Evolutionary conservation across 345 rosid genomes (phyloP).

Genomic region (Mangifera indica): DNA sequence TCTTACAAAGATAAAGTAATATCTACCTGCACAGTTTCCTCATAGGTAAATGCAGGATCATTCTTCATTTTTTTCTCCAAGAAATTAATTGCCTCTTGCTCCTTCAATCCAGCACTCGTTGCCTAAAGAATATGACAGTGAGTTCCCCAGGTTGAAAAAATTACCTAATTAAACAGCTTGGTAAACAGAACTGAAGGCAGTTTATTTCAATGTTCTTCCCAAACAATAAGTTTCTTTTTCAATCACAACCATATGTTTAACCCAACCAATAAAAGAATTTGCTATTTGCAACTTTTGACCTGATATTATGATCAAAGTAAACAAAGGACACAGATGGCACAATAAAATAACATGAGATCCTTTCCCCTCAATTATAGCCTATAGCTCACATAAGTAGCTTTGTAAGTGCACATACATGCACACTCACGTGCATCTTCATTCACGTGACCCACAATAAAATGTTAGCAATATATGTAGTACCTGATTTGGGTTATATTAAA

Average conservation of each 20-base stretch:
- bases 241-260: not conserved
- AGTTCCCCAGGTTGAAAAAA: not conserved
- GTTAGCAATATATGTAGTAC: not conserved
- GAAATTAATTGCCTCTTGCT: conserved; percentile 98
- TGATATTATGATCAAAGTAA: not conserved
- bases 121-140: conserved; percentile 52
- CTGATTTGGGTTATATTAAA: not conserved
- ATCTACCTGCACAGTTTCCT: conserved; percentile 93
- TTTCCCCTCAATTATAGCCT: not conserved
- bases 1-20: conserved; percentile 5
- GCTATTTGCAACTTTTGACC: not conserved
- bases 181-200: not conserved
- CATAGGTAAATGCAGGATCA: conserved; percentile 76
- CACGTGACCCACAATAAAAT: not conserved
- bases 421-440: not conserved
- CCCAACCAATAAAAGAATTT: not conserved
- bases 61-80: conserved; percentile 99
- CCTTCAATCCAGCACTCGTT: conserved; percentile 96
- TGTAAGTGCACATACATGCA: not conserved
- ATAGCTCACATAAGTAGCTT: not conserved
- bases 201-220: not conserved
- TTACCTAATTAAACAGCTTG: not conserved
- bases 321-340: not conserved
- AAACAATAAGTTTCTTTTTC: not conserved
- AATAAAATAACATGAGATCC: not conserved